Evolutionary conservation across 225 moss, liverwort and hornwort genomes (phyloP).

Genomic region (Sphagnum tenellum): DNA sequence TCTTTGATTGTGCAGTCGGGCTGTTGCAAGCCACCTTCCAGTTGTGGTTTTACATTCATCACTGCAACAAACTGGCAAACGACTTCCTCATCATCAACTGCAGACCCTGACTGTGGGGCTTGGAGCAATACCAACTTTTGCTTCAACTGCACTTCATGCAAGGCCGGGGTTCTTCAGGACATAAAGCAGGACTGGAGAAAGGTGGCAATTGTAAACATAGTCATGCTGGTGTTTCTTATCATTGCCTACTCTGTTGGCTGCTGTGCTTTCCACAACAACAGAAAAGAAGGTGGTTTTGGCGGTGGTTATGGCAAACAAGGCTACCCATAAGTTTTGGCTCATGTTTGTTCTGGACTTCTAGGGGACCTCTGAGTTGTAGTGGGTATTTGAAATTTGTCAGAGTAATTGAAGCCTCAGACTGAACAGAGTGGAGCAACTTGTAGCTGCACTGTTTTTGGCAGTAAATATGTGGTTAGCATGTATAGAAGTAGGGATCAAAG

Average conservation of each 20-base stretch:
- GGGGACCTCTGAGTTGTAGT: no score
- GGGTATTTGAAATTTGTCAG: no score
- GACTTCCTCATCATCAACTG: not conserved
- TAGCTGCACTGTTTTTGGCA: no score
- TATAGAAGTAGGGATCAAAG: no score
- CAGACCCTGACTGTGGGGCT: conserved; percentile 17
- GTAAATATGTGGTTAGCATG: no score
- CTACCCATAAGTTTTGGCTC: no score
- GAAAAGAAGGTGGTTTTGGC: no score
- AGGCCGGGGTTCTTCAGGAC: conserved; percentile 44
- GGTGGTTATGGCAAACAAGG: no score
- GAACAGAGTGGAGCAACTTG: no score
- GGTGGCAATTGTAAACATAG: conserved; percentile 26
- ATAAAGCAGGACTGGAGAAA: conserved; percentile 44
- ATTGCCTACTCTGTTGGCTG: conserved; percentile 39
- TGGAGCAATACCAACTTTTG: conserved; percentile 36
- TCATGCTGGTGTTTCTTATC: conserved; percentile 28
- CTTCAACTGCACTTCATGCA: conserved; percentile 42
- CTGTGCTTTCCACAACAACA: conserved; percentile 23
- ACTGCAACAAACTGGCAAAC: conserved; percentile 23
- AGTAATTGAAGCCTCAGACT: no score
- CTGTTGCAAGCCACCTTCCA: conserved; percentile 44
- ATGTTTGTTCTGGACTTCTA: no score
- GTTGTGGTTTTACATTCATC: conserved; percentile 17
- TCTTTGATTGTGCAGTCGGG: conserved; percentile 26